phyloP scores from a whole-genome alignment of 106 monocot genomes.

The Dendrobium chrysotoxum region DNA sequence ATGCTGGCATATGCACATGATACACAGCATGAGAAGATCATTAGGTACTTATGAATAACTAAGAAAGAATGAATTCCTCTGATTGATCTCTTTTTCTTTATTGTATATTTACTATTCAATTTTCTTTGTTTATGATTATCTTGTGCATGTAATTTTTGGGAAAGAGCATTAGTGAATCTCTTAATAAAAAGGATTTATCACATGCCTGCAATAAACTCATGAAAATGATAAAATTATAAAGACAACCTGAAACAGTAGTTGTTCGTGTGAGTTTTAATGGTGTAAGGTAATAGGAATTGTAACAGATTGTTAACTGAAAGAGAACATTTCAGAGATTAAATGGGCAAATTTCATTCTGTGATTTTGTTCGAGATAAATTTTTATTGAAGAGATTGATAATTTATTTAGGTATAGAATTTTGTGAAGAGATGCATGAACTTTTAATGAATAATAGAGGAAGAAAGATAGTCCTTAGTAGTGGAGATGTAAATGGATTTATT shows the following conservation, averaged over 20 bases:
- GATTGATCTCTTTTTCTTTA: not conserved
- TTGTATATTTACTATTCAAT: not conserved
- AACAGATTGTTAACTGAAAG: not conserved
- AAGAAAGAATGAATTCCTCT: not conserved
- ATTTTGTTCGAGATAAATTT: not conserved
- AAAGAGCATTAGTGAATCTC: not conserved
- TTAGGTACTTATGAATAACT: constrained; percentile 40
- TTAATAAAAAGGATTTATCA: not conserved
- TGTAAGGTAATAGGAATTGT: not conserved
- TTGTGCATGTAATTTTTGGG: not conserved
- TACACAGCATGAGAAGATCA: constrained; percentile 99
- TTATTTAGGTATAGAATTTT: not conserved
- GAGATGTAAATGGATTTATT: not conserved
- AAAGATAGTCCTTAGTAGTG: not conserved
- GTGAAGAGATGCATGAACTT: not conserved
- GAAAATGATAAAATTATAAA: not conserved
- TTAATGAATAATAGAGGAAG: not conserved
- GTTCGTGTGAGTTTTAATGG: not conserved
- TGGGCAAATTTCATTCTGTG: not conserved
- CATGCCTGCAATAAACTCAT: not conserved
- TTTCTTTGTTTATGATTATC: not conserved
- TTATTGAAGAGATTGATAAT: not conserved
- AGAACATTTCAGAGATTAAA: not conserved
- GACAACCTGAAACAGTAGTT: not conserved
- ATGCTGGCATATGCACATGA: constrained; percentile 99